Base-by-base conservation (phyloP, 2,329 filamentous ascomycete species). In the Talaromyces sp. region DNA sequence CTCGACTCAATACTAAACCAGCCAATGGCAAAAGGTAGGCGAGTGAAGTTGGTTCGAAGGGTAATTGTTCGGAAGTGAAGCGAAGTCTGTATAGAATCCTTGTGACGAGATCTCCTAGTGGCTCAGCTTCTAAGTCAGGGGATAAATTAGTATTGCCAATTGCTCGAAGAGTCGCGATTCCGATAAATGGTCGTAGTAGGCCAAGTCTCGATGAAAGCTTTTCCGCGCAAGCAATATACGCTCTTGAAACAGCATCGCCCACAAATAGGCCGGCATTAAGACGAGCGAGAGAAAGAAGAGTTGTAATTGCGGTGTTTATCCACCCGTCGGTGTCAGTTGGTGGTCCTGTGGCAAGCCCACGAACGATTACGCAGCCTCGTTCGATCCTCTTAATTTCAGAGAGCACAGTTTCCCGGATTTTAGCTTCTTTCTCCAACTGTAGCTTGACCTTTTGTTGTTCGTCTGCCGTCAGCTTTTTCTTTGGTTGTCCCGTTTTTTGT, bases 41-140 rank as follows among this genome's bases (percentile, higher is more conserved):
- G 27, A 98, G 82, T 0, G 94, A 94, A 3, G 95, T 89, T 2
- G 87, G 84, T 74, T 99, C 95, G 70, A 99, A 93, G 0, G 94
- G 93, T n/a, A 93, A 87, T 76, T 98, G 94, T 75, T 98, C 95
- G 61, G 91, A 90, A 43, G 93, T 86, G 75, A 97, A 97, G 16
- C 93, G 90, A 62, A 99, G 82, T 57, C 94, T 89, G 76, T 98
- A 98, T 5, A 99, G 82, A 1, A 98, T 88, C 76, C 95, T 87
- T 2, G 94, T 97, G 13, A 97, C 84, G 13, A 98, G 85, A 79
- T 82, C 71, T 63, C 92, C 91, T 9, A 98, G 82, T n/a, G 90
- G 87, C 74, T 98, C 95, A 68, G 90, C 84, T 67, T 89, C 85
- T 65, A 94, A 84, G 61, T 90, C 87, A 11, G 89, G 84, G 0